These are phyloP conservation scores for Polytolypa hystricis DNA, from an alignment of 2,329 filamentous ascomycete genomes.

Conservation along the genomic window DNA sequence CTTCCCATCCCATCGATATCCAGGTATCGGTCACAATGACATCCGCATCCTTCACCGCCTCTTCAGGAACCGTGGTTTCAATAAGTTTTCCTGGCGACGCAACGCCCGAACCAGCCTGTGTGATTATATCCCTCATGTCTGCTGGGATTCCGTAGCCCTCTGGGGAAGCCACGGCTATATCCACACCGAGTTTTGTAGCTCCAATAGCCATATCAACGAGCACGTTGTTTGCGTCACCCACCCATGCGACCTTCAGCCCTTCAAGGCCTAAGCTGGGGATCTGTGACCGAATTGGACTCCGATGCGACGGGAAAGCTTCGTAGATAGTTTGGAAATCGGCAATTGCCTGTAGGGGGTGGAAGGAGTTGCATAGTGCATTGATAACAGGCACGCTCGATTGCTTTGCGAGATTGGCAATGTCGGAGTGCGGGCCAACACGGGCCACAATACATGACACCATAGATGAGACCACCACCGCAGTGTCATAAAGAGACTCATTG, in stretches of 20 bases:
- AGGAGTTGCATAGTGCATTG: slow-evolving; percentile 79
- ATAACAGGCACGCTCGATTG: slow-evolving; percentile 70
- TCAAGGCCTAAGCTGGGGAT: slow-evolving; percentile 54
- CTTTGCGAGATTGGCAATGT: slow-evolving; percentile 59
- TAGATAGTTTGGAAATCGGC: slow-evolving; percentile 87
- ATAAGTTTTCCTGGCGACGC: slow-evolving; percentile 52
- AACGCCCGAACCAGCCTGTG: slow-evolving; percentile 48
- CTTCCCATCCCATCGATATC: slow-evolving; percentile 97
- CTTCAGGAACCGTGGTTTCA: slow-evolving; percentile 71
- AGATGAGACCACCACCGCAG: slow-evolving; percentile 82
- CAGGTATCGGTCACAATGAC: slow-evolving; percentile 94
- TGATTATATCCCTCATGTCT: slow-evolving; percentile 62
- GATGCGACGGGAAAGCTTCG: slow-evolving; percentile 55
- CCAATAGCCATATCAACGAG: slow-evolving; percentile 86
- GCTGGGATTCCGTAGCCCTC: slow-evolving; percentile 70
- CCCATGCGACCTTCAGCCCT: slow-evolving; percentile 86
- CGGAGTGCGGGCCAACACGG: slow-evolving; percentile 65
- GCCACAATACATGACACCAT: slow-evolving; percentile 80
- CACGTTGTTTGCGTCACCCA: slow-evolving; percentile 95
- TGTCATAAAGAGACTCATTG: slow-evolving; percentile 93
- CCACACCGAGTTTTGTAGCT: slow-evolving; percentile 74
- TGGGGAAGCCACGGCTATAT: slow-evolving; percentile 80
- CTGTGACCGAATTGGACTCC: slow-evolving; percentile 14
- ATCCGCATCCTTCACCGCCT: slow-evolving; percentile 74
- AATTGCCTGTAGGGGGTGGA: slow-evolving; percentile 87